Conservation (phyloP, 768 basidiomycete genomes). For the Mycena maculata region DNA sequence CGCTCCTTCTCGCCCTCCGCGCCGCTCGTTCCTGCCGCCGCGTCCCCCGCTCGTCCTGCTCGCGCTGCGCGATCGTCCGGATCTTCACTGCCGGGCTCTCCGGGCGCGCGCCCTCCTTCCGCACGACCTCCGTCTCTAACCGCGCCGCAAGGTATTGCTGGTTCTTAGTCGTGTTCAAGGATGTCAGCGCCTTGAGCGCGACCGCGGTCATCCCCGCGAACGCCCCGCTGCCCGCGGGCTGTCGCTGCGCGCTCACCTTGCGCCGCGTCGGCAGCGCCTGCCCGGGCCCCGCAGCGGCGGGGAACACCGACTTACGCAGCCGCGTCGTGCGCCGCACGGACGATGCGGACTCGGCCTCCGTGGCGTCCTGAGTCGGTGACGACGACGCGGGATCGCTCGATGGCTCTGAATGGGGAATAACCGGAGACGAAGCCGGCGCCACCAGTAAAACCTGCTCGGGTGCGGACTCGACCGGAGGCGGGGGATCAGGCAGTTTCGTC, state of each 20-base stretch:
- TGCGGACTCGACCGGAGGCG: neutral
- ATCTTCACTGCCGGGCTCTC: conserved; percentile 85
- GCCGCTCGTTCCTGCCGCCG: conserved; percentile 69
- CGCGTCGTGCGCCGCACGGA: conserved; percentile 63
- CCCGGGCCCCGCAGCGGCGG: conserved; percentile 24
- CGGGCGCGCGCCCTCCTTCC: conserved; percentile 76
- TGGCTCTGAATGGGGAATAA: neutral
- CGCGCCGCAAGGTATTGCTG: conserved; percentile 71
- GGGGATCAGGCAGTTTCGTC: neutral
- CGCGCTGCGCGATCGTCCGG: conserved; percentile 72
- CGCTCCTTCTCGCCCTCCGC: conserved; percentile 64
- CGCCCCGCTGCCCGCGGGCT: conserved; percentile 51
- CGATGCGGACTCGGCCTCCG: conserved; percentile 1
- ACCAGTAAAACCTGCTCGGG: neutral
- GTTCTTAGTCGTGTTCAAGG: conserved; percentile 77
- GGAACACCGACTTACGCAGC: conserved; percentile 52
- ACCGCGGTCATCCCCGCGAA: conserved; percentile 78
- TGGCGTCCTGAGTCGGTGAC: conserved; percentile 9
- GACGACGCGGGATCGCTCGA: conserved; percentile 16
- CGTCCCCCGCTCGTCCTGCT: conserved; percentile 69
- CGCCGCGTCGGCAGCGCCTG: conserved; percentile 55
- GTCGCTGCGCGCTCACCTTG: conserved; percentile 47
- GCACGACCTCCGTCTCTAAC: conserved; percentile 77
- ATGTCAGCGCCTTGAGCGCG: conserved; percentile 77
- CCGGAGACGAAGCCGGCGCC: conserved; percentile 13